Evolutionary conservation across 2,329 filamentous ascomycete genomes (phyloP), one percentile per base, ranked within the genome.

Genomic region (Phyllosticta capitalensis): DNA sequence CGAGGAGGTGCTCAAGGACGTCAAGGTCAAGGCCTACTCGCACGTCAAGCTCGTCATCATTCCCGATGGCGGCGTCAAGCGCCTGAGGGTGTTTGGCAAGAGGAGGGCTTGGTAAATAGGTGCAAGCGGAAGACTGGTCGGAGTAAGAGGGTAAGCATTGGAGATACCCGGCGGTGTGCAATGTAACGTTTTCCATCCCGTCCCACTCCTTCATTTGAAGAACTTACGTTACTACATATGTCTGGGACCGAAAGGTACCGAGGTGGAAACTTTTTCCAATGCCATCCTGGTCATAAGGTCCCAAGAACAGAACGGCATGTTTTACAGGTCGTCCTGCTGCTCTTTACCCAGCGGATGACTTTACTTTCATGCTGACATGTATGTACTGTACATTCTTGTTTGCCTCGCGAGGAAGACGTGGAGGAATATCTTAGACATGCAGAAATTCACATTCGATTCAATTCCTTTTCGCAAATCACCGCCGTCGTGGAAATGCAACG

Each of bases 31-130:
- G 69, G 75, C 78, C 2, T 88, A 90, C 68, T 90, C 88, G 12
- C 91, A 94, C 75, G 85, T 92, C 21, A 96, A 95, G 81, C 78
- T 97, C 71, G 88, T 90, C 33, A 94, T 96, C 71, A 90, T 96
- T 65, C 92, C 92, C 0, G 92, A 97, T 73, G 92, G 92, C 33
- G 92, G 92, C 22, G 88, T 96, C 2, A 96, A 95, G 83, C 80
- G 92, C 64, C 81, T 96, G 64, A 83, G 90, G 52, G 84, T 92
- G 1, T 85, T 89, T 72, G 89, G 87, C 2, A 84, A 81, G 64
- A 68, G 64, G 52, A 59, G 55, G 54, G 52, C 56, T 19, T 61
- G 55, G 54, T 61, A 55, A 30, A 24, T 52, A n/a, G 3, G 53
- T 6, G 17, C 5, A 9, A 26, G 24, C n/a, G 7, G 24, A 26